A percentile compares a stretch with the other conserved stretches of the same genome.
Evolutionary conservation across 352 stramenopile species (phyloP).

Genomic region (Pythium folliculosum): DNA sequence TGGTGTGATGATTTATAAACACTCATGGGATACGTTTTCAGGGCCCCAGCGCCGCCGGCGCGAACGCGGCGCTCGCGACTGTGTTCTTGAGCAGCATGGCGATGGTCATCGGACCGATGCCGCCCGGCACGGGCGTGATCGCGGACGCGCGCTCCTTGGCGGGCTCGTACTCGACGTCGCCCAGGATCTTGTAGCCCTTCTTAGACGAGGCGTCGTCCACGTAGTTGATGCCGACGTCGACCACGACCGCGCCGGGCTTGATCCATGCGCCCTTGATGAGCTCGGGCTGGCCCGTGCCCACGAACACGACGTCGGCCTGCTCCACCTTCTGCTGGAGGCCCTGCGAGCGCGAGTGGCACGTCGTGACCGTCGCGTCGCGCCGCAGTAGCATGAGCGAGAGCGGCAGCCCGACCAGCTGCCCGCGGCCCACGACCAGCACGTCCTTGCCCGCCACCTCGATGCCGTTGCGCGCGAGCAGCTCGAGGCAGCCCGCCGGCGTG

Average conservation of each 20-base stretch:
- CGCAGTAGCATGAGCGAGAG: slow-evolving; percentile 95
- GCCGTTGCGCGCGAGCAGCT: slow-evolving; percentile 61
- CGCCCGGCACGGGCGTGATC: slow-evolving; percentile 97
- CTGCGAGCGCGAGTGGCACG: slow-evolving; percentile 94
- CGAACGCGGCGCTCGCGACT: slow-evolving; percentile 61
- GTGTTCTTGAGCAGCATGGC: slow-evolving; percentile 92
- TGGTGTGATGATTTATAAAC: no score
- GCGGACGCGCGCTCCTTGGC: slow-evolving; percentile 82
- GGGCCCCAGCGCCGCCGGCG: not conserved
- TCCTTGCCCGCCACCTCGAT: slow-evolving; percentile 94
- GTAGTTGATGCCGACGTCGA: slow-evolving; percentile 99
- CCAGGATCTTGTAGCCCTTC: slow-evolving; percentile 93
- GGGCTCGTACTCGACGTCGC: slow-evolving; percentile 96
- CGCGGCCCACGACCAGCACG: slow-evolving; percentile 96
- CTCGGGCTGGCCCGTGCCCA: slow-evolving; percentile 92
- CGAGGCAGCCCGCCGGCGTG: slow-evolving; percentile 87
- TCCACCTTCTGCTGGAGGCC: slow-evolving; percentile 57
- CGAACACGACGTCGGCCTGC: slow-evolving; percentile 96
- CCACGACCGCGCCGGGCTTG: slow-evolving; percentile 96
- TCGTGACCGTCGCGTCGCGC: slow-evolving; percentile 96
- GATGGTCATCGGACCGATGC: slow-evolving; percentile 99
- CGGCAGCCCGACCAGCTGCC: slow-evolving; percentile 97
- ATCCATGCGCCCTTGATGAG: slow-evolving; percentile 96
- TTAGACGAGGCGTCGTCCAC: slow-evolving; percentile 83
- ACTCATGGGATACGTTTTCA: not conserved